Evolutionary conservation across 306 rosid species (phyloP), one percentile per base, ranked within the genome.

Genomic region (Hylodesmum podocarpum): DNA sequence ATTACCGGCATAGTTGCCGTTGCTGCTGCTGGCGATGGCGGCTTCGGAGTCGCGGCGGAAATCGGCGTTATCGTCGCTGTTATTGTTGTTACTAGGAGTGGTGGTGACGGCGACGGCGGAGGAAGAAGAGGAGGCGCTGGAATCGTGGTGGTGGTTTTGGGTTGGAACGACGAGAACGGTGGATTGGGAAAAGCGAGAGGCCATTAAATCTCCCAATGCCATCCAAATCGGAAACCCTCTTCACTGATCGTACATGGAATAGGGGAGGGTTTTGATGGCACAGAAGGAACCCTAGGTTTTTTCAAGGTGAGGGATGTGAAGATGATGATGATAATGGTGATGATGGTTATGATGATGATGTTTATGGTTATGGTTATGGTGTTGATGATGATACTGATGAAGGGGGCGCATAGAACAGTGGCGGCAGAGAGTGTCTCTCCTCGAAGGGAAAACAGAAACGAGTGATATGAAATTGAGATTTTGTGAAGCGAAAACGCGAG

Each of bases 151-250:
- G 71, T 91, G 91, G 80, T 76, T 66, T 73, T 90, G 95, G 75
- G 66, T 89, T 8, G 97, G 80, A 16, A 90, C 86, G 77, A 88
- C 86, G 50, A 84, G 89, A 34, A 84, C 83, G 33, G 94, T 75
- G 82, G 98, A 89, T 84, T 96, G 97, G 58, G 98, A 92, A 87
- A 92, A 88, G 81, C 96, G 88, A 31, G 99, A 92, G 76, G 94
- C 93, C 99, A 92, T 91, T 81, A 88, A 86, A 84, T 96, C 93
- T 75, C 97, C 98, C 98, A 93, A 93, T 96, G 99, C 99, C 99
- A 96, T 96, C 83, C 99, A 91, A 96, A 91, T 86, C 88, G 47
- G 70, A 78, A 76, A 78, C 46, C 65, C 64, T 71, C 50, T 55
- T 77, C 40, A 63, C 73, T 55, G 70, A 77, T 82, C 93, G 83